A percentile compares a stretch with the other conserved stretches of the same genome.
phyloP scores from a whole-genome alignment of 768 basidiomycete genomes.

The Lactifluus subvellereus region DNA sequence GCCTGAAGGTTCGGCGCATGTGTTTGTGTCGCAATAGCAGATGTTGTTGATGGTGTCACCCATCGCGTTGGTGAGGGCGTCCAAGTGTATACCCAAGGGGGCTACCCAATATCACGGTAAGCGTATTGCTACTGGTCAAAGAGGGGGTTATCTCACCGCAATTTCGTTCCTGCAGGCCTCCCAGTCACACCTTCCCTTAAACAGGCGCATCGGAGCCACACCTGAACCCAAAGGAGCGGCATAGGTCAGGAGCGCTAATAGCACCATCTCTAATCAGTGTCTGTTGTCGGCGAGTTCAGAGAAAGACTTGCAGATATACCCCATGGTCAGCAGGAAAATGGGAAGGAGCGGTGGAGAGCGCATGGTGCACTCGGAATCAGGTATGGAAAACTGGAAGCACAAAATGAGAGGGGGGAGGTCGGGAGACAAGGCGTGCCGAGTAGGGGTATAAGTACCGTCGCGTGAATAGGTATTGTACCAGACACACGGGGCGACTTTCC shows the following conservation, averaged over 20 bases:
- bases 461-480: not conserved
- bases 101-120: not conserved
- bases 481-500: not conserved
- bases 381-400: not conserved
- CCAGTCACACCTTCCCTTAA: not conserved
- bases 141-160: not conserved
- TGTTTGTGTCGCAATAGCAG: not conserved
- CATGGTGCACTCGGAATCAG: not conserved
- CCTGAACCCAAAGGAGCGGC: not conserved
- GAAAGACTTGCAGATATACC: constrained; percentile 4
- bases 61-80: not conserved
- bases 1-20: not conserved
- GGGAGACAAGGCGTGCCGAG: no score
- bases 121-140: not conserved
- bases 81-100: not conserved
- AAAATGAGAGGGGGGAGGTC: not conserved
- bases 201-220: not conserved
- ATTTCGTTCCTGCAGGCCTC: not conserved
- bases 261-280: not conserved
- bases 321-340: not conserved
- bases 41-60: not conserved
- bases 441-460: constrained; percentile 10
- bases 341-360: not conserved
- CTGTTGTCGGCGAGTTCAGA: not conserved
- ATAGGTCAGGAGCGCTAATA: not conserved